A percentile compares a stretch with the other conserved stretches of the same genome.
Evolutionary conservation across 2,329 filamentous ascomycete species (phyloP).

Genomic region (Alternaria conjuncta): DNA sequence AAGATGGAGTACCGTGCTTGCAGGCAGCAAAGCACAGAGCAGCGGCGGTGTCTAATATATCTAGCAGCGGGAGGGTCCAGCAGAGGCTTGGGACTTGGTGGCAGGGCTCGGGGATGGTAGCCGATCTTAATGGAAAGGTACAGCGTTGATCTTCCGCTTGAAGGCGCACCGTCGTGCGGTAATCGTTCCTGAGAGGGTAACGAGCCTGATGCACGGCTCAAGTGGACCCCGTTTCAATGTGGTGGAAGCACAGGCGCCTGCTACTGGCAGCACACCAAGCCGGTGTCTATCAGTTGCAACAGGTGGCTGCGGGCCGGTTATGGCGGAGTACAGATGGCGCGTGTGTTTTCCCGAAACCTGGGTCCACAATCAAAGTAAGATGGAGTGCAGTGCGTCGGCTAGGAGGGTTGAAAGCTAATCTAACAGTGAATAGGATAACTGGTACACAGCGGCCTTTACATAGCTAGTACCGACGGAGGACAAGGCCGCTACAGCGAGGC

Average conservation of each 20-base stretch:
- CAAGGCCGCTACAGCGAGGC: slow-evolving; percentile 3
- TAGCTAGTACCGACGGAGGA: not conserved
- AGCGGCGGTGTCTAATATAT: slow-evolving; percentile 40
- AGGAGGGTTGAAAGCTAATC: slow-evolving; percentile 8
- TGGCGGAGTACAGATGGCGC: slow-evolving; percentile 25
- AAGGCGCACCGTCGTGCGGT: slow-evolving; percentile 33
- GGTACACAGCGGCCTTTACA: slow-evolving; percentile 11
- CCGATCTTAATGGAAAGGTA: slow-evolving; percentile 40
- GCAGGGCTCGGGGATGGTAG: slow-evolving; percentile 32
- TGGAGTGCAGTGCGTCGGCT: slow-evolving; percentile 29
- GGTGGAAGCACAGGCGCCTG: slow-evolving; percentile 22
- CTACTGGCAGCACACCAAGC: slow-evolving; percentile 24
- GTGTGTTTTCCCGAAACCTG: slow-evolving; percentile 21
- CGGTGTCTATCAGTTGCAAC: slow-evolving; percentile 30
- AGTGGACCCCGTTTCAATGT: slow-evolving; percentile 39
- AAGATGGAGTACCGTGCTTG: slow-evolving; percentile 14
- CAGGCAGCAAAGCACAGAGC: slow-evolving; percentile 25
- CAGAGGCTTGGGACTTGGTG: slow-evolving; percentile 34
- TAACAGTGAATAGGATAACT: slow-evolving; percentile 9
- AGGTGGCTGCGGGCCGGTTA: slow-evolving; percentile 35
- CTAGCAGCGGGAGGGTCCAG: slow-evolving; percentile 38
- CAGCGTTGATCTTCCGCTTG: slow-evolving; percentile 41
- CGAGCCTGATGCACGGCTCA: slow-evolving; percentile 20
- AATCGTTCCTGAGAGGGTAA: slow-evolving; percentile 30
- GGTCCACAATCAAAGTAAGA: slow-evolving; percentile 31